Percentiles rank a stretch among this genome's conserved stretches.
Evolutionary conservation across 192 early-diverging fungal genomes (phyloP).

Genomic region (Rhizoclosmatium sp.): DNA sequence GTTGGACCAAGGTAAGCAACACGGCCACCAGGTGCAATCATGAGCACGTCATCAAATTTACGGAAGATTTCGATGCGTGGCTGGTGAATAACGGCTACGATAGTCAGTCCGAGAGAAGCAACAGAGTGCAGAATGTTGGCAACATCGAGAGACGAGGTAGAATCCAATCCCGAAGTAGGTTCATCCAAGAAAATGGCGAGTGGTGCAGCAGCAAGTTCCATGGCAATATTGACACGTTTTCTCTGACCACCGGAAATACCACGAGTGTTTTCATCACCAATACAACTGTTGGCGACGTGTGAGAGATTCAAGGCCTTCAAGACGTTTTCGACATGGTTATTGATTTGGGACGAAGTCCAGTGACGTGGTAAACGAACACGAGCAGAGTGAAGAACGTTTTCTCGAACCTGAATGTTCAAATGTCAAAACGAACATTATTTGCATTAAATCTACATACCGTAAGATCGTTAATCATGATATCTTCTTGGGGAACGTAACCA

Average conservation of each 20-base stretch:
- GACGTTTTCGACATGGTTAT: constrained; percentile 37
- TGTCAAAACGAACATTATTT: background rate
- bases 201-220: constrained; percentile 71
- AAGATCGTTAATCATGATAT: constrained; percentile 53
- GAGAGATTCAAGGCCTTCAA: constrained; percentile 43
- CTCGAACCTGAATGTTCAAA: constrained; percentile 50
- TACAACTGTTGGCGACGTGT: constrained; percentile 60
- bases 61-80: constrained; percentile 69
- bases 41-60: constrained; percentile 75
- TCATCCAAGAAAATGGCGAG: constrained; percentile 75
- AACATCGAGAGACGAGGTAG: constrained; percentile 70
- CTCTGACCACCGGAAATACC: constrained; percentile 79
- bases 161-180: constrained; percentile 76
- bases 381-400: constrained; percentile 60
- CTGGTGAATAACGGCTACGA: constrained; percentile 79
- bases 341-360: constrained; percentile 39
- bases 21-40: constrained; percentile 75
- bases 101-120: constrained; percentile 67
- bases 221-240: constrained; percentile 81
- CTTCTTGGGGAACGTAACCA: constrained; percentile 58
- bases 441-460: constrained; percentile 41
- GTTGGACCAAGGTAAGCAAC: constrained; percentile 71
- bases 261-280: constrained; percentile 70
- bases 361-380: constrained; percentile 36
- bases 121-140: constrained; percentile 65